Evolutionary conservation across 805 yeast genomes (phyloP).

Genomic region (Sugiyamaella valdiviana): DNA sequence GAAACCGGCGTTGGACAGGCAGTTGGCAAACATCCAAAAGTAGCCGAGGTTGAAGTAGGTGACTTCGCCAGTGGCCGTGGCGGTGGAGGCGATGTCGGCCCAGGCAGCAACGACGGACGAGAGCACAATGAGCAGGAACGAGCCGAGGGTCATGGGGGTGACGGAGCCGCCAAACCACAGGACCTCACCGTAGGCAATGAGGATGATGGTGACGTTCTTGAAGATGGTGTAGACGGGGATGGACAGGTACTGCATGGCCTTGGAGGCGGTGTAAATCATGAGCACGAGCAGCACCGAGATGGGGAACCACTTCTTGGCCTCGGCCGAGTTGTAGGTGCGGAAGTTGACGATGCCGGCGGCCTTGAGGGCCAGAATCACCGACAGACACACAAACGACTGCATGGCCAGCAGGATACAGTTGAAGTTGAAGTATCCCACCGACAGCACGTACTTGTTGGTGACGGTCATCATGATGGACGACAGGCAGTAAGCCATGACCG

Average conservation of each 20-base stretch:
- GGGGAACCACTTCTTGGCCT: conserved; percentile 92
- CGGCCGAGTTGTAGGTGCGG: conserved; percentile 77
- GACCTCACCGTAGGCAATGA: conserved; percentile 98
- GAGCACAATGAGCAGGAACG: conserved; percentile 86
- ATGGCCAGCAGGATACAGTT: conserved; percentile 85
- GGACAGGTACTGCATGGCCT: conserved; percentile 83
- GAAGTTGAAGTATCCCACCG: conserved; percentile 71
- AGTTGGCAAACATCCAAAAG: conserved; percentile 95
- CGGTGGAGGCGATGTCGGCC: conserved; percentile 57
- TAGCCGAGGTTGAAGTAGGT: conserved; percentile 61
- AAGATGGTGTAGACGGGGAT: conserved; percentile 97
- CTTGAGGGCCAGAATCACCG: conserved; percentile 68
- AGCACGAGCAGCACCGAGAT: conserved; percentile 81
- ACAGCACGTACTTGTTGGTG: conserved; percentile 90
- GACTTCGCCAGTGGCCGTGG: conserved; percentile 32
- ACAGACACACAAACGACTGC: conserved; percentile 79
- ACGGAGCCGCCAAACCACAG: conserved; percentile 93
- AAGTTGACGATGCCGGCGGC: conserved; percentile 70
- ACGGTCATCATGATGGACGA: conserved; percentile 97
- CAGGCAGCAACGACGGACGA: conserved; percentile 94
- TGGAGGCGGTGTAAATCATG: conserved; percentile 95
- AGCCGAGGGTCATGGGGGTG: conserved; percentile 80
- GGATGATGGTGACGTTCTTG: conserved; percentile 92
- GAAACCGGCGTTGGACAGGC: conserved; percentile 88
- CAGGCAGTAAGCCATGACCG: conserved; percentile 58